Base-by-base conservation (phyloP, 208 protist genomes). In the Plasmodiophora brassicae region DNA sequence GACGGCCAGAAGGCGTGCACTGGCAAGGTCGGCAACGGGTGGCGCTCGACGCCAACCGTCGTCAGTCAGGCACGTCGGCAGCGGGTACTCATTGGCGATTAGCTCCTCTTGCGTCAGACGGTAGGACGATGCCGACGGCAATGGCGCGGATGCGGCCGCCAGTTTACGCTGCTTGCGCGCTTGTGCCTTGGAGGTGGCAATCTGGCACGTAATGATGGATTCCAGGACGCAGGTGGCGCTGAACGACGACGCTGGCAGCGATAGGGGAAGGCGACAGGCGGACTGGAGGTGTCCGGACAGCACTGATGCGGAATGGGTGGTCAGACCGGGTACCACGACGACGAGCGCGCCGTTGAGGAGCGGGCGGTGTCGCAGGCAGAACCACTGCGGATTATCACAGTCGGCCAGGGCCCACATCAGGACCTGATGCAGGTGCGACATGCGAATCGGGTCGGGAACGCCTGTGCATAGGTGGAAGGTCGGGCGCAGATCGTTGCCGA, bases 1-100 rank as follows among this genome's bases (percentile, higher is more conserved):
- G 0, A 90, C 32, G 0, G 88, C 88, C 71, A 90, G 28, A 25
- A 86, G 5, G 14, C 65, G 65, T 32, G 32, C 65, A 32, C 65
- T 78, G 65, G 14, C 5, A 78, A 32, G 5, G 14, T 38, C 65
- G 5, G 14, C 14, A 78, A 44, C n/a, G 5, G 65, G n/a, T 78
- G 65, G n/a, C 14, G 5, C 5, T 36, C 5, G 32, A 5, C 65
- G 5, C 65, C 65, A 78, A 44, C 5, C 41, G 14, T 78, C n/a
- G 65, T 78, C 65, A n/a, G n/a, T n/a, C n/a, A n/a, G n/a, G n/a
- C 14, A 78, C 10, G 20, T 5, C 65, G n/a, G 20, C 65, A 32
- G n/a, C 5, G 65, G 65, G n/a, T 78, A 78, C 32, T 32, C 5
- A 32, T 78, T 5, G 32, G 32, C 65, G 14, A 32, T 38, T 32